Evolutionary conservation across 805 yeast genomes (phyloP), one percentile per base, ranked within the genome.

Genomic region (Wickerhamomyces mucosus): DNA sequence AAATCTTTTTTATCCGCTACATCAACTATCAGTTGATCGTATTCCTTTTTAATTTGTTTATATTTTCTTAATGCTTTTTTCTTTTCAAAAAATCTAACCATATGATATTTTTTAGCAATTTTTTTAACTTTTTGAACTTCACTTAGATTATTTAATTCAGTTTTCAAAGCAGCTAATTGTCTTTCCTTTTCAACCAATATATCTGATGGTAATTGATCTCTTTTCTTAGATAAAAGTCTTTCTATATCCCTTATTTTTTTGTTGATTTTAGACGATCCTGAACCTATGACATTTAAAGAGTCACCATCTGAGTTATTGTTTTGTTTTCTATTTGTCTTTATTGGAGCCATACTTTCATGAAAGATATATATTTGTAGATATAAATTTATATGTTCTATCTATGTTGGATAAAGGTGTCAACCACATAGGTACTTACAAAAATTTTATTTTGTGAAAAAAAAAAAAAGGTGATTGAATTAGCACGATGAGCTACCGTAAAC

Each of bases 31-130:
- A 51, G 32, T 4, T 37, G 44, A 15, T 44, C 51, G 11, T 51
- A 34, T 27, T 48, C 42, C 37, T 63, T 65, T 29, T 55, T 50
- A 6, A 58, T 51, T 35, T 63, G 59, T 41, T 78, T 80, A 48
- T 82, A 72, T 36, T 63, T 70, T 50, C 95, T 69, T 17, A 72
- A 43, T 1, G 95, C 92, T 65, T 86, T 88, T 59, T 85, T 84
- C 50, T 69, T 74, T 55, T 88, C 97, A 40, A 92, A 84, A 51
- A 92, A 92, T 42, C 89, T 70, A 29, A 92, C 85, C 88, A 85
- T 86, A 51, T 85, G 96, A 53, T 92, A 92, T 58, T 78, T 82
- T 43, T 75, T 69, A 10, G 84, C 72, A 24, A 64, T 58, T 32
- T 68, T 64, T 40, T 65, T 69, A 13, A 71, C 69, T 41, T 61